Percentiles rank a stretch among this genome's conserved stretches.
Conservation (phyloP, 2,329 filamentous ascomycete genomes). For the Neocatenulostroma microsporum region DNA sequence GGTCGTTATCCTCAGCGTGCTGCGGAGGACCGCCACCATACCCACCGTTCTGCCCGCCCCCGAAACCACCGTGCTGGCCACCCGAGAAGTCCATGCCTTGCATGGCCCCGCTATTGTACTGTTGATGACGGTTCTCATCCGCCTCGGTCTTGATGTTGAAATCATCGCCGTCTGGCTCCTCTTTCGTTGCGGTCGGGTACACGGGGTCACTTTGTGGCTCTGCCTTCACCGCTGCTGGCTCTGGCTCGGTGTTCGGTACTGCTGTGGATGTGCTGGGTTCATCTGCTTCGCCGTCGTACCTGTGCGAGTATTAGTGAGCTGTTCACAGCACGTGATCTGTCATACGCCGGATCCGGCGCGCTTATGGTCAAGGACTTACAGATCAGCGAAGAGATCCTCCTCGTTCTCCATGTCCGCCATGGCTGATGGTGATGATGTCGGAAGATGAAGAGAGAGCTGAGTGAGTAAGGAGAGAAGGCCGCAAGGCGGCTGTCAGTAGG, state of each 20-base stretch:
- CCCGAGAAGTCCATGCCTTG: constrained; percentile 18
- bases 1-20: constrained; percentile 37
- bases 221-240: constrained; percentile 10
- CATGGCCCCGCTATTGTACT: constrained; percentile 18
- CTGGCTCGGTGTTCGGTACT: constrained; percentile 18
- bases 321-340: not conserved
- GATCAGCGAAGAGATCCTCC: constrained; percentile 90
- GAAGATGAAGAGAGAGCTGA: no score
- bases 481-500: not conserved
- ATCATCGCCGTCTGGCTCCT: constrained; percentile 18
- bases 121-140: not conserved
- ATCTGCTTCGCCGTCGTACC: constrained; percentile 53
- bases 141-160: constrained; percentile 23
- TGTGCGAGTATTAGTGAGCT: constrained; percentile 14
- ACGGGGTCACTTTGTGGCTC: constrained; percentile 14
- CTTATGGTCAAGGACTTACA: no score
- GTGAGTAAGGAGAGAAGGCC: constrained; percentile 3
- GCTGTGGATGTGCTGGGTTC: constrained; percentile 34
- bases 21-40: constrained; percentile 23
- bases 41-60: constrained; percentile 7
- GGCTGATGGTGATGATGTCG: no score
- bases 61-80: constrained; percentile 18
- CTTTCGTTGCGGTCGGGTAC: constrained; percentile 9
- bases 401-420: constrained; percentile 85
- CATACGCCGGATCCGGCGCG: no score